phyloP scores from a whole-genome alignment of 306 rosid species.

The Oemleria cerasiformis region DNA sequence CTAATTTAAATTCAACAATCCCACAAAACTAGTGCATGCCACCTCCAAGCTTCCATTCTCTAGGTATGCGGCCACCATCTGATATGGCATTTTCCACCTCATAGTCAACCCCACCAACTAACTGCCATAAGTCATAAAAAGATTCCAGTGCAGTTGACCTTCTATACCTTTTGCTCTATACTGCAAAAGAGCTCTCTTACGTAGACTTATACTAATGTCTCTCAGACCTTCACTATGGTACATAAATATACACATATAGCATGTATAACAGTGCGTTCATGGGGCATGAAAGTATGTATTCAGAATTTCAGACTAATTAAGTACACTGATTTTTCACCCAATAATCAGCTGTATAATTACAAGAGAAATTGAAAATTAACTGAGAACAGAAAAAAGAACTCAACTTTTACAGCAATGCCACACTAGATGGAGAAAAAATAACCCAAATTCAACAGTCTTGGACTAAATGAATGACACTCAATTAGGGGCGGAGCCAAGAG shows the following conservation, averaged over 20 bases:
- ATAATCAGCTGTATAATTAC: neutral
- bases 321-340: neutral
- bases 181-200: neutral
- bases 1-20: neutral
- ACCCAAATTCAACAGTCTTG: neutral
- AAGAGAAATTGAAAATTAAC: neutral
- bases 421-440: neutral
- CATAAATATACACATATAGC: neutral
- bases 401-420: neutral
- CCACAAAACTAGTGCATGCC: neutral
- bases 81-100: neutral
- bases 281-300: neutral
- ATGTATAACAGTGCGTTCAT: neutral
- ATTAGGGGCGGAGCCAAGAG: neutral
- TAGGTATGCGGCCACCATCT: neutral
- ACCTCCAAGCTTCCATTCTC: conserved; percentile 1
- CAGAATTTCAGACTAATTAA: too few relatives aligned
- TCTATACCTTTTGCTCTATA: neutral
- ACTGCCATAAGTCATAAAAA: neutral
- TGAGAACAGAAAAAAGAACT: neutral
- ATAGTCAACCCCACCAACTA: neutral
- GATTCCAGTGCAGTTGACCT: neutral
- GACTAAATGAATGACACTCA: neutral
- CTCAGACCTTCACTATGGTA: neutral
- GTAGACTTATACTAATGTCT: neutral